Evolutionary conservation across 306 rosid species (phyloP).

Genomic region (Hippophae rhamnoides): DNA sequence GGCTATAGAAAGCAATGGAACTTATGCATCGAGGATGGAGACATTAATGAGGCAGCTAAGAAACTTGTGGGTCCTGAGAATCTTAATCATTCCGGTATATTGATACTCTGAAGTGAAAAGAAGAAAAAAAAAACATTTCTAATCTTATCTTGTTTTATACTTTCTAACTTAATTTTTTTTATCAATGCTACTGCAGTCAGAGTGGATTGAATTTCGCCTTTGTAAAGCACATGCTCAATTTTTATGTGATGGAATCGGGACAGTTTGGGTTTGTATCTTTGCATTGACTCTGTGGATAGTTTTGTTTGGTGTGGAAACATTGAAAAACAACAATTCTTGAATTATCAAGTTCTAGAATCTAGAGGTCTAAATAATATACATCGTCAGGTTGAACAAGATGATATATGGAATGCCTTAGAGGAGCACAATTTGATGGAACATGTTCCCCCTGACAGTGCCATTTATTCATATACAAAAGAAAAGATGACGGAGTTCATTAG

Average conservation of each 20-base stretch:
- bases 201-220: constrained; percentile 41
- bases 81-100: constrained; percentile 16
- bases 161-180: constrained; percentile 2
- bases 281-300: constrained; percentile 4
- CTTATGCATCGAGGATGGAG: constrained; percentile 74
- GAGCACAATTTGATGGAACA: constrained; percentile 27
- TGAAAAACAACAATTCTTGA: constrained; percentile 1
- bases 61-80: constrained; percentile 48
- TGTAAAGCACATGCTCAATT: constrained; percentile 58
- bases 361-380: constrained; percentile 16
- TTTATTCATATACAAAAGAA: constrained; percentile 41
- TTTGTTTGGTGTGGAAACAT: not conserved
- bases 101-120: not conserved
- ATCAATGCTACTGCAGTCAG: constrained; percentile 32
- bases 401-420: constrained; percentile 41
- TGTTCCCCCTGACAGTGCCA: constrained; percentile 30
- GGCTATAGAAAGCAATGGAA: constrained; percentile 61
- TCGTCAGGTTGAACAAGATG: constrained; percentile 54
- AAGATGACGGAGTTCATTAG: constrained; percentile 41
- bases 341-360: constrained; percentile 6
- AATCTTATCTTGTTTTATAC: constrained; percentile 16
- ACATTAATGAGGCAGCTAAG: constrained; percentile 53
- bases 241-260: constrained; percentile 59
- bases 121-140: not conserved
- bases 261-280: constrained; percentile 59